Evolutionary conservation across 2,329 filamentous ascomycete genomes (phyloP), one percentile per base, ranked within the genome.

Genomic region (Hawksworthiomyces lignivorus): DNA sequence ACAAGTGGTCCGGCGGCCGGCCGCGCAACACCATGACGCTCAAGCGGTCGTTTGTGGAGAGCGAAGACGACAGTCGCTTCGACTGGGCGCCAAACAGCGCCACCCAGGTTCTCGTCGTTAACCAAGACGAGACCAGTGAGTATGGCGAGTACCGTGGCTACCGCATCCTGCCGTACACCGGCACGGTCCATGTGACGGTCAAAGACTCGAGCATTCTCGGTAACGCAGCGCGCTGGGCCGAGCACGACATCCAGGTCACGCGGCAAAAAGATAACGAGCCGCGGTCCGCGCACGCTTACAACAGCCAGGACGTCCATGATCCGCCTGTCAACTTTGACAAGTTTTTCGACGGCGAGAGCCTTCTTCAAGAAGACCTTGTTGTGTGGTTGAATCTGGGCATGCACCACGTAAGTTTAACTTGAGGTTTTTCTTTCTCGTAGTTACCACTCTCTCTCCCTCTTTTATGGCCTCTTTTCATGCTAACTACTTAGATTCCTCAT

Each of bases 381-480:
- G 40, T 76, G 11, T 77, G 68, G 64, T 62, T 77, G 44, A 77
- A 47, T 36, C 38, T 47, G 7, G 74, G 74, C 14, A 77, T 73
- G 68, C 72, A 78, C 50, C 74, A 78, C 51, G 56, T 75, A 14
- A n/a, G n/a, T n/a, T n/a, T n/a, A n/a, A n/a, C n/a, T n/a, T n/a
- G n/a, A n/a, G n/a, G n/a, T n/a, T n/a, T n/a, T n/a, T n/a, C n/a
- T n/a, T n/a, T n/a, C n/a, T n/a, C n/a, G n/a, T n/a, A n/a, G n/a
- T n/a, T n/a, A n/a, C n/a, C n/a, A n/a, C n/a, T n/a, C n/a, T n/a
- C n/a, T n/a, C n/a, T n/a, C n/a, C n/a, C n/a, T n/a, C n/a, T n/a
- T n/a, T n/a, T n/a, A n/a, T n/a, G n/a, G n/a, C n/a, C n/a, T n/a
- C n/a, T n/a, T n/a, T n/a, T n/a, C n/a, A n/a, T n/a, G n/a, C n/a